Percentiles rank a stretch among this genome's conserved stretches.
phyloP scores from a whole-genome alignment of 2,329 filamentous ascomycete species.

The Byssochlamys sp. region DNA sequence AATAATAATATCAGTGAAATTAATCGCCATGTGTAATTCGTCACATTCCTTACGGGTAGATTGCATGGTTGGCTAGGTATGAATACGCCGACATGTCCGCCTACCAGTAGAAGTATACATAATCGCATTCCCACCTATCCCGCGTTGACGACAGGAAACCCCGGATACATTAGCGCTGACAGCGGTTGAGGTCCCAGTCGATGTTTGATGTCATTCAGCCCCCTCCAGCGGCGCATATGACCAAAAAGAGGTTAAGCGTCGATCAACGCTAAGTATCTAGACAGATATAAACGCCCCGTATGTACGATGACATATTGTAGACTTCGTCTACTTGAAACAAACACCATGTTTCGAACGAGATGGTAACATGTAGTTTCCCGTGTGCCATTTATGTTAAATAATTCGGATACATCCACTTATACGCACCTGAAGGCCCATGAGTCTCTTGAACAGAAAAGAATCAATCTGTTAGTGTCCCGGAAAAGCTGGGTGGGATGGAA shows the following conservation, averaged over 20 bases:
- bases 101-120: background rate
- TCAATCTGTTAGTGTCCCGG: too few species aligned
- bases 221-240: background rate
- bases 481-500: background rate
- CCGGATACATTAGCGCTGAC: background rate
- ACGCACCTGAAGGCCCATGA: too few species aligned
- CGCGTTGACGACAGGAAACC: background rate
- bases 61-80: background rate
- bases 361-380: too few species aligned
- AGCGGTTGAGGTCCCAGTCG: background rate
- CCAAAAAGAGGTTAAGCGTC: background rate
- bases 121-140: background rate
- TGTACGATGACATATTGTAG: too few species aligned
- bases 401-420: too few species aligned
- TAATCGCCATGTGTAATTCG: background rate
- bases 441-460: too few species aligned
- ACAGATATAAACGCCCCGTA: too few species aligned
- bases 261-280: background rate
- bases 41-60: background rate
- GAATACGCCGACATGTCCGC: background rate
- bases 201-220: background rate
- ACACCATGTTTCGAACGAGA: too few species aligned
- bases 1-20: background rate
- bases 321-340: too few species aligned
- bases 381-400: too few species aligned